Percentiles rank a stretch among this genome's conserved stretches.
phyloP scores from a whole-genome alignment of 768 basidiomycete species.

The Mrakia gelida region DNA sequence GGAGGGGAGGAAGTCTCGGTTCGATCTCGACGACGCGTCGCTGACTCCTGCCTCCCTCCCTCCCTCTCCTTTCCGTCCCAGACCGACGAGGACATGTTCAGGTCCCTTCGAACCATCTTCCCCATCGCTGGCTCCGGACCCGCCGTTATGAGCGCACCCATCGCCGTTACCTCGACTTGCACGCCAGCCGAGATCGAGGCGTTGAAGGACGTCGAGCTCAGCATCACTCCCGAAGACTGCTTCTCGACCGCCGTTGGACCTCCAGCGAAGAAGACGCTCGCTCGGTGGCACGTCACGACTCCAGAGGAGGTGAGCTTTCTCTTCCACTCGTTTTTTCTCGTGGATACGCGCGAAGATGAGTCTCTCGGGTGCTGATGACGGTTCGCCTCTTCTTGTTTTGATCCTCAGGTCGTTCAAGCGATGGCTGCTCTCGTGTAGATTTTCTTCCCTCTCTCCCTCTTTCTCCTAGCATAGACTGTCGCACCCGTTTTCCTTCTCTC shows the following conservation, averaged over 20 bases:
- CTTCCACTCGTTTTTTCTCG: too few species aligned
- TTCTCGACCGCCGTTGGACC: conserved; percentile 95
- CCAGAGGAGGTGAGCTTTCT: conserved; percentile 63
- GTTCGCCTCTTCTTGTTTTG: neutral
- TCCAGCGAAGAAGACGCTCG: conserved; percentile 76
- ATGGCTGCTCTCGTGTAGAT: neutral
- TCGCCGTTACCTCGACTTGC: conserved; percentile 50
- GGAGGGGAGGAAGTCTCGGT: too few species aligned
- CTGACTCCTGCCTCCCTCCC: neutral
- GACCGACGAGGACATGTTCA: conserved; percentile 99
- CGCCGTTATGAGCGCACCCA: conserved; percentile 50
- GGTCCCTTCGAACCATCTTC: conserved; percentile 65
- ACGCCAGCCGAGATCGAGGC: conserved; percentile 42
- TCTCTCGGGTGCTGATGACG: too few species aligned
- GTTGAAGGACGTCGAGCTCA: conserved; percentile 55
- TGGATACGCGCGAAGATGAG: too few species aligned
- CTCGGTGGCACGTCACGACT: conserved; percentile 85
- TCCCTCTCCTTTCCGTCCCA: conserved; percentile 37
- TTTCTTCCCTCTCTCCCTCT: neutral
- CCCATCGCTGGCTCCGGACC: conserved; percentile 43
- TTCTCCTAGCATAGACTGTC: neutral
- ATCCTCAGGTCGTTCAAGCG: conserved; percentile 5
- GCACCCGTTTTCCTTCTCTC: neutral
- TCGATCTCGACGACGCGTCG: neutral
- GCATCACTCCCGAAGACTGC: conserved; percentile 62